Conservation (phyloP, 2,329 filamentous ascomycete species). For the Exophiala phaeomuriformis region DNA sequence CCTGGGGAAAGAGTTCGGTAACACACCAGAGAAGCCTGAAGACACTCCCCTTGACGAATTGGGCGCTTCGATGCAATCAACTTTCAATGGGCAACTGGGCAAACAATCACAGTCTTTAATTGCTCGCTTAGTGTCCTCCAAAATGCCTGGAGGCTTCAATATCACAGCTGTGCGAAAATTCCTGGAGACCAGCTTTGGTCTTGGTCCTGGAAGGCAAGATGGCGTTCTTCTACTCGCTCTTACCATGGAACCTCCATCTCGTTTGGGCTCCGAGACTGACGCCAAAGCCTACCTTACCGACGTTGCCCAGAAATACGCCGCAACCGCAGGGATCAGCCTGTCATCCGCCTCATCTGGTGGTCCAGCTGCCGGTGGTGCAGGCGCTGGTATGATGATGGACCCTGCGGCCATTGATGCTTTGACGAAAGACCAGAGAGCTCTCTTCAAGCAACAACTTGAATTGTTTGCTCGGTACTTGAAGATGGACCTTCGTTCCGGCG, state of each 20-base stretch:
- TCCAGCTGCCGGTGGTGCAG: conserved; percentile 58
- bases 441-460: conserved; percentile 98
- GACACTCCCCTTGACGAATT: conserved; percentile 94
- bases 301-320: conserved; percentile 81
- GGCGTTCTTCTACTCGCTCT: conserved; percentile 80
- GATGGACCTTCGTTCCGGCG: conserved; percentile 90
- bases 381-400: conserved; percentile 98
- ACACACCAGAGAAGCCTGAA: conserved; percentile 96
- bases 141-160: conserved; percentile 99
- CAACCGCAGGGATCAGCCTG: conserved; percentile 73
- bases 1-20: conserved; percentile 95
- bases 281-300: conserved; percentile 90
- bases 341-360: conserved; percentile 64
- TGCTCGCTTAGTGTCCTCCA: conserved; percentile 90
- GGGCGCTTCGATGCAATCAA: conserved; percentile 89
- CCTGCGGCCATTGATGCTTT: conserved; percentile 92
- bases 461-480: conserved; percentile 92
- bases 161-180: conserved; percentile 95
- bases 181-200: conserved; percentile 85
- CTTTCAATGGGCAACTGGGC: conserved; percentile 97
- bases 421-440: conserved; percentile 88
- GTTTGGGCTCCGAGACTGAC: conserved; percentile 81
- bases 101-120: conserved; percentile 93
- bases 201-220: conserved; percentile 80
- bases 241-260: conserved; percentile 84